Base-by-base conservation (phyloP, 2,329 filamentous ascomycete genomes). In the Colletotrichum sp. region DNA sequence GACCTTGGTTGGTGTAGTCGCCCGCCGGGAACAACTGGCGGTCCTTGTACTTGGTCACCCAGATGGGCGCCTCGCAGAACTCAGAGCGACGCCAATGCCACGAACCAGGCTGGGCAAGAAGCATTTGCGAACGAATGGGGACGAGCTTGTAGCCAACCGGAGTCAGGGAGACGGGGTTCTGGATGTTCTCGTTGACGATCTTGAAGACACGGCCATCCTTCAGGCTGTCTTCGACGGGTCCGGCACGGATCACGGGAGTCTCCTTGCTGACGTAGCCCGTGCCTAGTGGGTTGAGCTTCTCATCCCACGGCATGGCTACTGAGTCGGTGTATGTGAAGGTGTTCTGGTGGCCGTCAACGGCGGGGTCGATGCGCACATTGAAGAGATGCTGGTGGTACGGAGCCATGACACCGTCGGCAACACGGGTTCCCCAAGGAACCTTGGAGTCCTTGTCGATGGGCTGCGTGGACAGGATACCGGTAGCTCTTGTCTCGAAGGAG, bases 341-440 rank as follows among this genome's bases (percentile, higher is more conserved):
- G 79, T 91, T 91, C 13, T 83, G 81, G 76, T 88, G 83, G 13
- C 90, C 89, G 78, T 91, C 90, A 71, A 91, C 85, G 13, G 88
- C 88, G 0, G 90, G 90, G 78, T 93, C 91, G 66, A 93, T 88
- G 6, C 91, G 87, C 39, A 90, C 79, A 60, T 84, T 87, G 83
- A 93, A 93, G 68, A 93, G 86, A 82, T 93, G 91, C 79, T 93
- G 92, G 79, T 93, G 91, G 81, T 91, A 89, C 39, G 89, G 89
- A 0, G 91, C 92, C 10, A 93, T 84, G 1, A 91, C 90, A 4
- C 92, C 91, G 0, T 89, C 88, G 4, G 87, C 86, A 4, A 93
- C 91, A 3, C 91, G 87, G 52, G 89, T 93, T 21, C 90, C 90
- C 80, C 87, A 92, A 16, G 83, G 82, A 28, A 88, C 68, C 71